Conservation (phyloP, 2,329 filamentous ascomycete species). For the Aspergillus versicolor region DNA sequence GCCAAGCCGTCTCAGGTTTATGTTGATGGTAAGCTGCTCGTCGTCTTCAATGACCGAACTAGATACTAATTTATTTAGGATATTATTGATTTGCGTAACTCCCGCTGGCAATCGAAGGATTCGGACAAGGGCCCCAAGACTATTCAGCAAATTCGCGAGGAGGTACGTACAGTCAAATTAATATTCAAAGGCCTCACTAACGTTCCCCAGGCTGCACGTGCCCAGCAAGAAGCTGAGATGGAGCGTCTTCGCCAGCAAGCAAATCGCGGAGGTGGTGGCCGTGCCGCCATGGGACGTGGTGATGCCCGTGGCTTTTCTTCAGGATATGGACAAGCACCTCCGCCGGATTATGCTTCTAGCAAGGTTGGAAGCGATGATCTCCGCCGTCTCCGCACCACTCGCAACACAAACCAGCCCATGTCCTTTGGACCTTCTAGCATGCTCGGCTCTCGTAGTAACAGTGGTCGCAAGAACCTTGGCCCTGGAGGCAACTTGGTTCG, state of each 20-base stretch:
- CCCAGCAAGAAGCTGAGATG: slow-evolving; percentile 76
- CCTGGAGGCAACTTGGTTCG: slow-evolving; percentile 71
- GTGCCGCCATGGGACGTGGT: slow-evolving; percentile 73
- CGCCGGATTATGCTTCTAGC: slow-evolving; percentile 69
- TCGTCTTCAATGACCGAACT: not conserved
- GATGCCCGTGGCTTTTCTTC: slow-evolving; percentile 82
- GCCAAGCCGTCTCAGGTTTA: slow-evolving; percentile 86
- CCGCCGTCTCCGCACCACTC: slow-evolving; percentile 68
- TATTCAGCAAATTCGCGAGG: slow-evolving; percentile 83
- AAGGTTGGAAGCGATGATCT: slow-evolving; percentile 90
- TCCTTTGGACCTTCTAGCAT: slow-evolving; percentile 81
- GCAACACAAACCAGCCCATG: slow-evolving; percentile 61
- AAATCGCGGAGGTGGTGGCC: slow-evolving; percentile 64
- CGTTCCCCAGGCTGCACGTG: slow-evolving; percentile 59
- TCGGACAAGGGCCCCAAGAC: slow-evolving; percentile 95
- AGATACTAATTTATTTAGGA: slow-evolving; percentile 51
- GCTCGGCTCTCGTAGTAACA: slow-evolving; percentile 87
- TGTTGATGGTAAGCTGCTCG: slow-evolving; percentile 68
- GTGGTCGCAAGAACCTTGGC: slow-evolving; percentile 70
- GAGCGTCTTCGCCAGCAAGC: slow-evolving; percentile 54
- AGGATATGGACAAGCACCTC: slow-evolving; percentile 67
- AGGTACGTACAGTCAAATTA: slow-evolving; percentile 51
- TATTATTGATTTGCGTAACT: slow-evolving; percentile 76
- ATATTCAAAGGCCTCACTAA: not conserved
- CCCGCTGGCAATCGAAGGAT: slow-evolving; percentile 83